Evolutionary conservation across 306 rosid genomes (phyloP).

Genomic region (Fagus crenata): DNA sequence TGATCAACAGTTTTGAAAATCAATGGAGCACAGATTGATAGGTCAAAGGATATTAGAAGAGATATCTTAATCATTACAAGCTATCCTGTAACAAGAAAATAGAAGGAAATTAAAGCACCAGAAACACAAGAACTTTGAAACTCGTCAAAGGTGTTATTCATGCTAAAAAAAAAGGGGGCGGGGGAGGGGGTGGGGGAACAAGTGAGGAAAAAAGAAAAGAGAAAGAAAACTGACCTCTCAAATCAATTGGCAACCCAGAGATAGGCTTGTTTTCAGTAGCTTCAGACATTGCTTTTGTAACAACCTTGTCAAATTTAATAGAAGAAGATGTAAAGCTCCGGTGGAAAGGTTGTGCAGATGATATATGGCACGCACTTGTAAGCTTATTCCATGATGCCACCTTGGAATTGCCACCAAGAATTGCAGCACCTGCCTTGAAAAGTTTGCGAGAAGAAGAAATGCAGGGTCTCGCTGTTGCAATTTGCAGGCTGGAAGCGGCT

Average conservation of each 20-base stretch:
- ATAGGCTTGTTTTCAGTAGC: constrained; percentile 50
- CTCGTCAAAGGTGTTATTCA: not conserved
- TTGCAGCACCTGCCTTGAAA: constrained; percentile 31
- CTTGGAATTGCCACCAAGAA: constrained; percentile 43
- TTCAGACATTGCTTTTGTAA: constrained; percentile 59
- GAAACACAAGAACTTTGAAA: constrained; percentile 4
- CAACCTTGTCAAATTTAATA: constrained; percentile 40
- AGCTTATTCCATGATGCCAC: constrained; percentile 50
- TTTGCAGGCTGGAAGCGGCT: constrained; percentile 65
- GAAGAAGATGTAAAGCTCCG: constrained; percentile 38
- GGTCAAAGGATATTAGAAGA: not conserved
- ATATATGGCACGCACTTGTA: constrained; percentile 56
- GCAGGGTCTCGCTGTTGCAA: constrained; percentile 54
- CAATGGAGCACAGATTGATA: not conserved
- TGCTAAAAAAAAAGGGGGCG: not conserved
- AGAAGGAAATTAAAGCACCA: not conserved
- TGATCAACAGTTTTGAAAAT: not conserved
- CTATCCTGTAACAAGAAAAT: not conserved
- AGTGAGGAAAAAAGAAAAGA: not conserved
- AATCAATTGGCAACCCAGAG: constrained; percentile 81
- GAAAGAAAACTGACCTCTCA: constrained; percentile 54
- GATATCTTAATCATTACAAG: constrained; percentile 5
- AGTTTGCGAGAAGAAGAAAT: constrained; percentile 48
- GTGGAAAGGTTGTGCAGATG: constrained; percentile 48
- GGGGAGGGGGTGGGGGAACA: too few species aligned